These are phyloP conservation scores for Fusarium sp. DNA, from an alignment of 2,329 filamentous ascomycete species.

Conservation along the genomic window DNA sequence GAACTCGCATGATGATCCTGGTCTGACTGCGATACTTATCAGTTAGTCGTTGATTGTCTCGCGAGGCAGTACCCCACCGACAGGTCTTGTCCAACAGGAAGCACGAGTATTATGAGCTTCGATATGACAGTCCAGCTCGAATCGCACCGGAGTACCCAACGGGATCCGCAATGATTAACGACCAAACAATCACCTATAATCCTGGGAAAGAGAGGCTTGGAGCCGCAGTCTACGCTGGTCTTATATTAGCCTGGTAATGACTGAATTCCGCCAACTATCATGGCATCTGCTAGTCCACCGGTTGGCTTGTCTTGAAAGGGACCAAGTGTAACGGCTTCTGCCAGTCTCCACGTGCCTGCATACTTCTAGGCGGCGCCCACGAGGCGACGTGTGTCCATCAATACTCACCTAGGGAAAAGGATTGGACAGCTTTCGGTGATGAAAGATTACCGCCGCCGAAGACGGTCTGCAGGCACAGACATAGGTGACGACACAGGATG, in stretches of 20 bases:
- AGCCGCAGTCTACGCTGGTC: constrained; percentile 38
- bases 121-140: constrained; percentile 1
- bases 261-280: constrained; percentile 6
- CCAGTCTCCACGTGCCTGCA: constrained; percentile 43
- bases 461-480: constrained; percentile 6
- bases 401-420: constrained; percentile 4
- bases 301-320: constrained; percentile 41
- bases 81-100: constrained; percentile 30
- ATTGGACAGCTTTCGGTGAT: constrained; percentile 6
- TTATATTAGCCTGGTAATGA: constrained; percentile 15
- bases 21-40: constrained; percentile 42
- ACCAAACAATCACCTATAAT: constrained; percentile 9
- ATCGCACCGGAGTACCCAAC: constrained; percentile 1
- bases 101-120: neutral
- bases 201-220: constrained; percentile 13
- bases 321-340: constrained; percentile 43
- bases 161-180: constrained; percentile 10
- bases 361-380: constrained; percentile 34
- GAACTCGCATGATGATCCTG: constrained; percentile 49
- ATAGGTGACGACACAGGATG: constrained; percentile 13
- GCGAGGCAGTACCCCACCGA: constrained; percentile 31
- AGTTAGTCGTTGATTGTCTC: constrained; percentile 42
- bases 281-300: constrained; percentile 30
- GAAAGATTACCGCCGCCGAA: constrained; percentile 21
- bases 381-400: constrained; percentile 11